Percentiles rank a stretch among this genome's conserved stretches.
phyloP scores from a whole-genome alignment of 495 filamentous ascomycete species.

The Penicillium simplicissimum region DNA sequence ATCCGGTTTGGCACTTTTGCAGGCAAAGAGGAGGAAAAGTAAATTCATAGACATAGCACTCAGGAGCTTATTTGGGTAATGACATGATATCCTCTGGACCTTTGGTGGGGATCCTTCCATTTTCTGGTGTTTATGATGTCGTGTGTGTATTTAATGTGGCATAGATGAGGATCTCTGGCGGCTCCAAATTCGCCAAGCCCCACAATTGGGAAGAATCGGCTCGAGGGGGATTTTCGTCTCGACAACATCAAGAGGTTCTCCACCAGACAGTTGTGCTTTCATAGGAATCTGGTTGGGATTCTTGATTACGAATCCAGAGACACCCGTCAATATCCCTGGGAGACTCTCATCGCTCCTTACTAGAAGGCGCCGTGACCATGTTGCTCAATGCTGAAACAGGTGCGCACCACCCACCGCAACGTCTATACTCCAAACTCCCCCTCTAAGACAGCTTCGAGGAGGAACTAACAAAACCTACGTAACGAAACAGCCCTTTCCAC shows the following conservation, averaged over 20 bases:
- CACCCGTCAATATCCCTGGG: neutral
- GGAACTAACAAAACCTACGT: neutral
- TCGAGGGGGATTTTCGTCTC: neutral
- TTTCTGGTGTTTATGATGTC: neutral
- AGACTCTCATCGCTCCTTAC: neutral
- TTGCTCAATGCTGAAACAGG: conserved; percentile 46
- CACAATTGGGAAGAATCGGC: conserved; percentile 9
- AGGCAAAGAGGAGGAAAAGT: conserved; percentile 45
- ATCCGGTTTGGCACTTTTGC: conserved; percentile 63
- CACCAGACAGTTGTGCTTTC: neutral
- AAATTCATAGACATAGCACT: conserved; percentile 16
- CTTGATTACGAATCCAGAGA: neutral
- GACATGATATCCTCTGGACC: conserved; percentile 1
- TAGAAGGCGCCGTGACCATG: conserved; percentile 24
- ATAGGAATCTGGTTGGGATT: neutral
- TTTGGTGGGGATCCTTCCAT: no score
- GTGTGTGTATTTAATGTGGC: neutral
- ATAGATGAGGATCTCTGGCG: neutral
- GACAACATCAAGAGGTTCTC: neutral
- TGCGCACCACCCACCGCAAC: conserved; percentile 17
- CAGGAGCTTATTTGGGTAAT: conserved; percentile 4
- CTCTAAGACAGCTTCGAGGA: neutral
- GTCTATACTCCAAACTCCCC: conserved; percentile 2
- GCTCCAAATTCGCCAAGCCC: conserved; percentile 6
- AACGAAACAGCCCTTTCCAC: conserved; percentile 62